Evolutionary conservation across 2,329 filamentous ascomycete species (phyloP).

Genomic region (Gyromitra esculenta): DNA sequence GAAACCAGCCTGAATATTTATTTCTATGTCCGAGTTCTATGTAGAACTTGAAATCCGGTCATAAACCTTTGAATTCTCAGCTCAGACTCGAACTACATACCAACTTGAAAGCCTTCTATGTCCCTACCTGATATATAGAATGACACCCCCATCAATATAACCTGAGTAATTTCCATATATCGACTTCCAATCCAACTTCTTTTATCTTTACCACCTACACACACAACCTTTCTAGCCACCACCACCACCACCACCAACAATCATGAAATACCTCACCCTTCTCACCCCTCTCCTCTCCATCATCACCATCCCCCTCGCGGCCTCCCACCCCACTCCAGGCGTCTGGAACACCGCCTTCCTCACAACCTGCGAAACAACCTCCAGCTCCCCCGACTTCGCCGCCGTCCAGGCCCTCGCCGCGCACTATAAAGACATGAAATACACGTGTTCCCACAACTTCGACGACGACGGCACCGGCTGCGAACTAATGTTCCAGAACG

Average conservation of each 20-base stretch:
- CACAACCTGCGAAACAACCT: slow-evolving; percentile 6
- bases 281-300: slow-evolving; percentile 4
- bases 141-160: neutral
- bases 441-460: neutral
- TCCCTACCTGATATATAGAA: neutral
- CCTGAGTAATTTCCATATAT: neutral
- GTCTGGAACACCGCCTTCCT: neutral
- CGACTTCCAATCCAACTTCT: neutral
- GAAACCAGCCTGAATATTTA: neutral
- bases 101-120: neutral
- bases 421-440: neutral
- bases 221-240: neutral
- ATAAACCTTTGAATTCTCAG: neutral
- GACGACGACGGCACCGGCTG: neutral
- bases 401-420: neutral
- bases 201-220: neutral
- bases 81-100: neutral
- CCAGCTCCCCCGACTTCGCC: slow-evolving; percentile 12
- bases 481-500: slow-evolving; percentile 8
- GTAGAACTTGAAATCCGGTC: neutral
- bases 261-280: neutral
- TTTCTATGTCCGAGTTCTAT: neutral
- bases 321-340: neutral
- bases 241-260: neutral
- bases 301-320: slow-evolving; percentile 8